Evolutionary conservation across 225 moss, liverwort and hornwort genomes (phyloP).

Genomic region (Takakia lepidozioides): DNA sequence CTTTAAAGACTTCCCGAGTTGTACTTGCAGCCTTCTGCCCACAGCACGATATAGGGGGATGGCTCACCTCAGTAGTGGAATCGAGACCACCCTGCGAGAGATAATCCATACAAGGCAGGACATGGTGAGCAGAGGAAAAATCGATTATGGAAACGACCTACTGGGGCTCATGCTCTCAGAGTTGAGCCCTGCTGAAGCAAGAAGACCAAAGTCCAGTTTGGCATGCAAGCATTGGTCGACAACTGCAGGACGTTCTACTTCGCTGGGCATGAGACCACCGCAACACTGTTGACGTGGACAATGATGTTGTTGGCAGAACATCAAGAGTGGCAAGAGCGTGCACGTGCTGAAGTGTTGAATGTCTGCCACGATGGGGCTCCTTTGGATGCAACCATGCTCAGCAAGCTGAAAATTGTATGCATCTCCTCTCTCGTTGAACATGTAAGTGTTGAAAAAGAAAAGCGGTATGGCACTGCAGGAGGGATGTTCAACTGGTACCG

Average conservation of each 20-base stretch:
- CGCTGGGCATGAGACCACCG: constrained; percentile 41
- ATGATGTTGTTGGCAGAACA: constrained; percentile 34
- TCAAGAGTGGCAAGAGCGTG: constrained; percentile 42
- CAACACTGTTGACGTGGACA: constrained; percentile 24
- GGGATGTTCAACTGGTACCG: no score
- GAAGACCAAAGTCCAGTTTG: constrained; percentile 19
- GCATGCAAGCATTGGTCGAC: constrained; percentile 31
- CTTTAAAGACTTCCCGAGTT: not conserved
- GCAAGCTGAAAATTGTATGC: constrained; percentile 32
- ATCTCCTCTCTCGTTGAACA: not conserved
- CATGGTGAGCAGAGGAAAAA: not conserved
- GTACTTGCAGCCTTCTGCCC: constrained; percentile 4
- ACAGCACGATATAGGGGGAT: not conserved
- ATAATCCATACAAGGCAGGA: constrained; percentile 2
- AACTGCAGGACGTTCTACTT: constrained; percentile 45
- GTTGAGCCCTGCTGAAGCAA: constrained; percentile 19
- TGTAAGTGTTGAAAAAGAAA: not conserved
- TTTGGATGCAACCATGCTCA: constrained; percentile 14
- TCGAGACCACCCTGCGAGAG: constrained; percentile 1
- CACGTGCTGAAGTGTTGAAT: constrained; percentile 34
- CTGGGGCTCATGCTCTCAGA: constrained; percentile 34
- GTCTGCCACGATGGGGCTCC: constrained; percentile 13
- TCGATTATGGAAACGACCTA: constrained; percentile 15
- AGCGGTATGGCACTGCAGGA: no score
- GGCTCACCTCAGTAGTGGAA: not conserved